These are phyloP conservation scores for Dryadomyces quercivorus DNA, from an alignment of 2,329 filamentous ascomycete species.

Conservation along the genomic window DNA sequence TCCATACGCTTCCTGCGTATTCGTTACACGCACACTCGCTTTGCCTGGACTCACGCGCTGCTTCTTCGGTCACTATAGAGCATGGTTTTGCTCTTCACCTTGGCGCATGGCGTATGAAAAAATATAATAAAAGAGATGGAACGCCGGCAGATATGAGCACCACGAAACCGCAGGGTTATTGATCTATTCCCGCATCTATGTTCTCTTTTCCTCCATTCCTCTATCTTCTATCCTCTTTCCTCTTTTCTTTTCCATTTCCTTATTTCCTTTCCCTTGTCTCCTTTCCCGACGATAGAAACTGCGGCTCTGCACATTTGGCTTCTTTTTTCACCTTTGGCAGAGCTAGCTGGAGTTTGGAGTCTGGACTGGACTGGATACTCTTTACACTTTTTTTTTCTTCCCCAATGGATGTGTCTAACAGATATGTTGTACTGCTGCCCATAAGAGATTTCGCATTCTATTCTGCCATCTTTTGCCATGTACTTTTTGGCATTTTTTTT, in stretches of 20 bases:
- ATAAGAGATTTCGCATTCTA: background rate
- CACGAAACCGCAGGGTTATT: background rate
- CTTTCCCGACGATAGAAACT: background rate
- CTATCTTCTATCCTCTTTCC: background rate
- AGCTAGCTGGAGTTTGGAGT: constrained; percentile 8
- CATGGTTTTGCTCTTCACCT: background rate
- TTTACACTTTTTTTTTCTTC: background rate
- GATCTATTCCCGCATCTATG: background rate
- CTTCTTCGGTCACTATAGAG: background rate
- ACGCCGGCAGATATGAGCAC: background rate
- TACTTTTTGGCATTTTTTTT: background rate
- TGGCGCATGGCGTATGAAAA: constrained; percentile 2
- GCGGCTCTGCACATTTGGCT: background rate
- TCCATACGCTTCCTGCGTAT: too few relatives aligned
- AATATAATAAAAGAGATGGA: background rate
- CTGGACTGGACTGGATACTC: constrained; percentile 3
- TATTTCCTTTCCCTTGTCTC: background rate
- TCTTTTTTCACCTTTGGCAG: background rate
- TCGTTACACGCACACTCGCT: background rate
- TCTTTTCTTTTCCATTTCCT: background rate
- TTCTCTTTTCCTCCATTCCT: background rate
- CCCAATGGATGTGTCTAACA: background rate
- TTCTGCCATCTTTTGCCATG: background rate
- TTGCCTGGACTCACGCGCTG: background rate
- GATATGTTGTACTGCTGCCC: background rate